Conservation (phyloP, 345 rosid genomes). For the Populus euphratica region DNA sequence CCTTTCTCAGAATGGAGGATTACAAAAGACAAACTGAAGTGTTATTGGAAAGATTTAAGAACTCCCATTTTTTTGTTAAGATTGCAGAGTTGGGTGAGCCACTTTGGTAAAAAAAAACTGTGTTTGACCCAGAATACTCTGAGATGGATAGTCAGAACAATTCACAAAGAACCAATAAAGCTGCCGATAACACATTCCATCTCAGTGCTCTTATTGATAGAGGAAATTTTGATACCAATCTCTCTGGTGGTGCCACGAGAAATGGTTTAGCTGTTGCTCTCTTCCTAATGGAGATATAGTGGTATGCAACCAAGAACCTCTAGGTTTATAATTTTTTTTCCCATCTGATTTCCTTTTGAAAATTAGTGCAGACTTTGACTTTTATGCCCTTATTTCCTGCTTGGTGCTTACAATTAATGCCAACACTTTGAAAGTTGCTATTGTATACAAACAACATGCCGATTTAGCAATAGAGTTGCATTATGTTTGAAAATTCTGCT, state of each 20-base stretch:
- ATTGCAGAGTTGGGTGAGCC: slow-evolving; percentile 79
- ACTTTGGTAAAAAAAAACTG: slow-evolving; percentile 65
- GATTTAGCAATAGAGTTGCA: not conserved
- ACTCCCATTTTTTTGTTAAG: slow-evolving; percentile 94
- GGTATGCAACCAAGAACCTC: slow-evolving; percentile 56
- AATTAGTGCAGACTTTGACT: not conserved
- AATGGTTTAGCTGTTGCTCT: slow-evolving; percentile 62
- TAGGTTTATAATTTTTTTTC: slow-evolving; percentile 12
- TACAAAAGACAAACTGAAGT: slow-evolving; percentile 65
- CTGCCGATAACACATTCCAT: slow-evolving; percentile 28
- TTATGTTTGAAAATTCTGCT: slow-evolving; percentile 4
- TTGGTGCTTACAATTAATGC: not conserved
- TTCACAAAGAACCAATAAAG: slow-evolving; percentile 21
- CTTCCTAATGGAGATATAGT: slow-evolving; percentile 92
- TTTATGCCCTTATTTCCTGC: not conserved
- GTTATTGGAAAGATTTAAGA: slow-evolving; percentile 69
- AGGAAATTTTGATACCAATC: slow-evolving; percentile 74
- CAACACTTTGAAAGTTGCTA: slow-evolving; percentile 8
- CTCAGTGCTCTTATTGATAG: slow-evolving; percentile 68
- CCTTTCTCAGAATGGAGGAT: slow-evolving; percentile 84
- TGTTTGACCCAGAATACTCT: slow-evolving; percentile 30
- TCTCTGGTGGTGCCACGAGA: slow-evolving; percentile 85
- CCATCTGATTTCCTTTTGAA: not conserved
- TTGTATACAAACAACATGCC: not conserved
- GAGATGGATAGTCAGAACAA: slow-evolving; percentile 29